These are phyloP conservation scores for Cudoniella acicularis DNA, from an alignment of 495 filamentous ascomycete species.

Conservation along the genomic window DNA sequence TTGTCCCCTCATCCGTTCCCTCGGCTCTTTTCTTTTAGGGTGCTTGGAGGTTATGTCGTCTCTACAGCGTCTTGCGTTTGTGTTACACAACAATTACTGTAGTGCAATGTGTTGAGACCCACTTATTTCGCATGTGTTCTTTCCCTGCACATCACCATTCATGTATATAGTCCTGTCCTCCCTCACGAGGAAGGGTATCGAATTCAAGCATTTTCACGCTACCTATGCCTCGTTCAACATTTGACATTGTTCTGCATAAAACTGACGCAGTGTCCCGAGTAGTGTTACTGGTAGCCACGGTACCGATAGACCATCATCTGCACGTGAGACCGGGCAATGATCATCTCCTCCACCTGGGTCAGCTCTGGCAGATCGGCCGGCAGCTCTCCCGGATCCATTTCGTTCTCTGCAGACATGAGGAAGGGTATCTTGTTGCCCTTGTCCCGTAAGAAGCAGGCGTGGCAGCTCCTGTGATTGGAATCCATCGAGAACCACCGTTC, in stretches of 20 bases:
- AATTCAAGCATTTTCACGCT: no score
- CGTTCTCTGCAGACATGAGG: background rate
- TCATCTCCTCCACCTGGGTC: background rate
- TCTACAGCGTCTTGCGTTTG: no score
- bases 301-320: background rate
- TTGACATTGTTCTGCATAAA: constrained; percentile 1
- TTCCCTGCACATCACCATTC: no score
- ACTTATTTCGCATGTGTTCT: no score
- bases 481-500: background rate
- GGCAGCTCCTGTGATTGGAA: background rate
- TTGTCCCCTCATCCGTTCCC: no score
- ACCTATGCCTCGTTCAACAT: no score
- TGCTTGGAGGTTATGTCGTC: no score
- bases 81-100: no score
- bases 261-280: background rate
- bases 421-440: background rate
- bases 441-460: background rate
- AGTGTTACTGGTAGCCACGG: constrained; percentile 1
- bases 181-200: no score
- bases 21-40: no score
- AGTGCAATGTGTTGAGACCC: no score
- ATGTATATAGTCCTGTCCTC: no score
- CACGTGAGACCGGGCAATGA: background rate
- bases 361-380: background rate
- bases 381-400: background rate